Evolutionary conservation across 495 filamentous ascomycete species (phyloP).

Genomic region (Hypoxylon lienhwacheense): DNA sequence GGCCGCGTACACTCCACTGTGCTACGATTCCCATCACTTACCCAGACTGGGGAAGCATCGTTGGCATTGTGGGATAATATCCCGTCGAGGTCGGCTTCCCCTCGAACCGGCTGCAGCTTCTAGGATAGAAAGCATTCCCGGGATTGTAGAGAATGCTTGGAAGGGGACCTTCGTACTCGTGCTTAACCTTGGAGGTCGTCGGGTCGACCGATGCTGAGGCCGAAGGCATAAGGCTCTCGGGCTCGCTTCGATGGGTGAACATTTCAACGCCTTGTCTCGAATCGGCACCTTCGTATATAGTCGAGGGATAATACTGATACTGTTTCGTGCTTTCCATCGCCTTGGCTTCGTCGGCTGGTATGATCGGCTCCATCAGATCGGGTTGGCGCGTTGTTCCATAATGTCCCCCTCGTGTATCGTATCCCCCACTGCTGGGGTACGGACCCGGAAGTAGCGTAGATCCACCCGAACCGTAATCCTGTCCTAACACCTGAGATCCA

Average conservation of each 20-base stretch:
- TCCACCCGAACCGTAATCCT: slow-evolving; percentile 41
- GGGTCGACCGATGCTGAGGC: slow-evolving; percentile 25
- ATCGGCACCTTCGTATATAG: slow-evolving; percentile 49
- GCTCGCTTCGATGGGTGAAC: slow-evolving; percentile 45
- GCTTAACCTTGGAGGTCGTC: slow-evolving; percentile 44
- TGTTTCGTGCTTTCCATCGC: slow-evolving; percentile 47
- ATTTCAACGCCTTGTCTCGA: slow-evolving; percentile 48
- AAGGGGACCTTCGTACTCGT: slow-evolving; percentile 46
- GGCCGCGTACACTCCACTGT: neutral
- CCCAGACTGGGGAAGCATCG: slow-evolving; percentile 39
- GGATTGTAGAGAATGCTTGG: slow-evolving; percentile 48
- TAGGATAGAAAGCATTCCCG: slow-evolving; percentile 39
- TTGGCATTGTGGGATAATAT: slow-evolving; percentile 50
- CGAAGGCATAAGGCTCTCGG: slow-evolving; percentile 35
- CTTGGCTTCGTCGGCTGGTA: slow-evolving; percentile 51
- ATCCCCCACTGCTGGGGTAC: slow-evolving; percentile 32
- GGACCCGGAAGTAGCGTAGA: slow-evolving; percentile 40
- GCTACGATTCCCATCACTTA: slow-evolving; percentile 5
- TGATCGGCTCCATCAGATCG: slow-evolving; percentile 48
- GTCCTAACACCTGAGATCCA: slow-evolving; percentile 41
- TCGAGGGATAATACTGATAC: slow-evolving; percentile 51
- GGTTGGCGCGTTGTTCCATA: slow-evolving; percentile 49
- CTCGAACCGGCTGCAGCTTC: slow-evolving; percentile 48
- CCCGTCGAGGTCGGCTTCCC: slow-evolving; percentile 48
- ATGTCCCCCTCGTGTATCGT: slow-evolving; percentile 44